A percentile compares a stretch with the other conserved stretches of the same genome.
These are phyloP conservation scores for Guadua angustifolia DNA, from an alignment of 176 grass and related monocot genomes.

Conservation along the genomic window DNA sequence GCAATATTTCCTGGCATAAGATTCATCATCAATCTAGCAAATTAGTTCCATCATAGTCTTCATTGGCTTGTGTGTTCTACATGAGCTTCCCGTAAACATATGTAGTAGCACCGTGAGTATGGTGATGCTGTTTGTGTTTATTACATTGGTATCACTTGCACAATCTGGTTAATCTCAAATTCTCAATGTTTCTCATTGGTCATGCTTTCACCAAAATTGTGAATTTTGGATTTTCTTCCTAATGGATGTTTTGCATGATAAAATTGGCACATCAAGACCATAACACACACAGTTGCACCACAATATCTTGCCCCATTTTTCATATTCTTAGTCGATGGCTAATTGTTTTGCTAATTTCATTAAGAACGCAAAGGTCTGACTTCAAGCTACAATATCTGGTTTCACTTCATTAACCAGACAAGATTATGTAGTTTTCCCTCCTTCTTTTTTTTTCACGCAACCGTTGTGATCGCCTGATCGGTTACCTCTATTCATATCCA, in stretches of 20 bases:
- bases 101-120: too few species aligned
- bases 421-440: background rate
- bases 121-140: too few species aligned
- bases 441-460: background rate
- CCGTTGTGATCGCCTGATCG: background rate
- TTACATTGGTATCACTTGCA: too few species aligned
- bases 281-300: background rate
- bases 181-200: too few species aligned
- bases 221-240: background rate
- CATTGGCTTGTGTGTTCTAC: too few species aligned
- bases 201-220: background rate
- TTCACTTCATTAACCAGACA: background rate
- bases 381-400: background rate
- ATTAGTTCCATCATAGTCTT: too few species aligned
- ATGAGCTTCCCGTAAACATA: too few species aligned
- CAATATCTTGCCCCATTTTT: background rate
- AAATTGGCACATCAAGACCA: background rate
- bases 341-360: slow-evolving; percentile 7
- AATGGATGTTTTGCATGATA: background rate
- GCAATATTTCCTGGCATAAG: too few species aligned
- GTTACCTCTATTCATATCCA: background rate
- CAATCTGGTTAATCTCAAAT: too few species aligned
- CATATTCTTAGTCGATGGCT: background rate
- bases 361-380: background rate
- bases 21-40: too few species aligned